Evolutionary conservation across 2,329 filamentous ascomycete genomes (phyloP), one percentile per base, ranked within the genome.

Genomic region (Penicillium sp.): DNA sequence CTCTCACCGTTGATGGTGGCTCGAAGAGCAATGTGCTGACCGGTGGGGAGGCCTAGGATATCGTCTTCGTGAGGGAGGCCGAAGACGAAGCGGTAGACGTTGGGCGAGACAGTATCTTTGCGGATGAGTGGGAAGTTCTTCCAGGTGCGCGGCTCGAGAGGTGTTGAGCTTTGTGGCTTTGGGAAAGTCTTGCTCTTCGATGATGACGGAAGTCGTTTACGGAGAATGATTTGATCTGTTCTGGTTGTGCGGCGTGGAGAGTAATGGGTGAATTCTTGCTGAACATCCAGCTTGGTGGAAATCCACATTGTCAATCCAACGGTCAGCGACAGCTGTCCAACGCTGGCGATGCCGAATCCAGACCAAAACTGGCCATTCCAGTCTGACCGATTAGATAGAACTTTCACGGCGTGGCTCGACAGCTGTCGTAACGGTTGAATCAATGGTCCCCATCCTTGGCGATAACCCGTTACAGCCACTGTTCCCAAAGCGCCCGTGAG

Each of bases 1-100:
- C 70, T 64, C 58, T 81, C 71, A 5, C 78, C 80, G 37, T 80
- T 72, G 13, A 84, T 67, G 2, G 69, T 71, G 2, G 80, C 80
- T 51, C 77, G 77, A 57, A 86, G 81, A 44, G 81, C 76, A 5
- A 86, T 76, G 60, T 86, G 83, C 63, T 86, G 83, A 5, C 84
- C 83, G 8, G 80, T 82, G 0, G 84, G 84, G 10, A 86, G 75
- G 1, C 83, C 83, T 2, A 85, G 75, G 0, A 83, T 72, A 3
- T 77, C 75, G 9, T 67, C 63, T 0, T 70, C 61, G 0, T 72
- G 73, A 0, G 83, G 83, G 2, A 85, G 75, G 26, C 74, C 69
- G 44, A 85, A 84, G 5, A 75, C 70, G 13, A 83, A 73, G 25
- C 75, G 75, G 67, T 78, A 83, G 0, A 70, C 69, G 37, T 62